These are phyloP conservation scores for Alternaria ethzedia DNA, from an alignment of 2,329 filamentous ascomycete genomes.

Conservation along the genomic window DNA sequence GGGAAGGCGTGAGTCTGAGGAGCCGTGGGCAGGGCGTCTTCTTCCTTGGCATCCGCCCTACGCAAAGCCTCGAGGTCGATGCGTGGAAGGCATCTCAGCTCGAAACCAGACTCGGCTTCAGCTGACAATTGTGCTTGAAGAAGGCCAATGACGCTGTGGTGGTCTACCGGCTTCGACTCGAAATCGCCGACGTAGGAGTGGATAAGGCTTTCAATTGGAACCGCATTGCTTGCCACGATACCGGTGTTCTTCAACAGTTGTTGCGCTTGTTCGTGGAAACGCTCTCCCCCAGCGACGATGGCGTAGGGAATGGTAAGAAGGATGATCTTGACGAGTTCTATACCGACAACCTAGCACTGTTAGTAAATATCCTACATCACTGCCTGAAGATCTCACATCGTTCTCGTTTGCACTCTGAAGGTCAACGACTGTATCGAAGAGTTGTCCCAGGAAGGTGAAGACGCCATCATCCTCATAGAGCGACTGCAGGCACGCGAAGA, in stretches of 20 bases:
- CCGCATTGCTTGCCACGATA: conserved; percentile 87
- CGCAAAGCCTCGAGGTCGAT: conserved; percentile 53
- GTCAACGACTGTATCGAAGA: conserved; percentile 91
- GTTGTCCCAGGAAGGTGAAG: conserved; percentile 82
- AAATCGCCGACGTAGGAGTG: conserved; percentile 77
- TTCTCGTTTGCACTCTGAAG: conserved; percentile 91
- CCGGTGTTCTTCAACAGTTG: conserved; percentile 92
- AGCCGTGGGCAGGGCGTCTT: conserved; percentile 55
- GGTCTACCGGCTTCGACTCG: conserved; percentile 66
- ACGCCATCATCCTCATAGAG: conserved; percentile 83
- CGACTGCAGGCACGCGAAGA: conserved; percentile 84
- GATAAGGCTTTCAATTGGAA: conserved; percentile 82
- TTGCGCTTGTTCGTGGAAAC: conserved; percentile 69
- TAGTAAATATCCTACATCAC: conserved; percentile 9
- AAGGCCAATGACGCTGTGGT: conserved; percentile 77
- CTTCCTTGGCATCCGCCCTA: conserved; percentile 64
- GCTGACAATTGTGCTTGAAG: conserved; percentile 84
- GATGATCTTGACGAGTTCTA: conserved; percentile 96
- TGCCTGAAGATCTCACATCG: conserved; percentile 68
- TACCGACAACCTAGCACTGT: conserved; percentile 60
- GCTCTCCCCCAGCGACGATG: conserved; percentile 53
- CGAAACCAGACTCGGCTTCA: conserved; percentile 78
- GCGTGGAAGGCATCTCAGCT: conserved; percentile 68
- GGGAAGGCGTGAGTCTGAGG: conserved; percentile 79
- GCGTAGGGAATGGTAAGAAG: conserved; percentile 92